These are phyloP conservation scores for Lactarius tabidus DNA, from an alignment of 768 basidiomycete species.

Conservation along the genomic window DNA sequence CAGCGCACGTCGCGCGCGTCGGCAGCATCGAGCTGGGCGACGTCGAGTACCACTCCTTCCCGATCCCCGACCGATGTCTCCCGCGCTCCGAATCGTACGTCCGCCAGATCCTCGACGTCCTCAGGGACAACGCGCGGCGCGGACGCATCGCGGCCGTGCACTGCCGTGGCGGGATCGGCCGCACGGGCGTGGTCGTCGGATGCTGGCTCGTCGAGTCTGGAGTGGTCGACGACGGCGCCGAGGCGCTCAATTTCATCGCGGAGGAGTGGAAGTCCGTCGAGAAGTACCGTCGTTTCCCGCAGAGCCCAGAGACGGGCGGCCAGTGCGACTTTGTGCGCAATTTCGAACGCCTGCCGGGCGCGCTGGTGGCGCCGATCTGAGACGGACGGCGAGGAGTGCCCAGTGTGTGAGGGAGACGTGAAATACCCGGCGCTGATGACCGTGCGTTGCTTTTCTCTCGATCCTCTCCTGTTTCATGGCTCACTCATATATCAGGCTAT, in stretches of 20 bases:
- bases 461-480: neutral
- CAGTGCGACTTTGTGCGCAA: constrained; percentile 72
- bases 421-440: neutral
- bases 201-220: constrained; percentile 76
- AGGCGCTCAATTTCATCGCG: constrained; percentile 62
- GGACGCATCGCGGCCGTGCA: constrained; percentile 69
- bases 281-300: constrained; percentile 70
- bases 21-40: constrained; percentile 46
- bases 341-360: constrained; percentile 35
- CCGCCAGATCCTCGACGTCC: constrained; percentile 52
- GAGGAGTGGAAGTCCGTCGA: constrained; percentile 71
- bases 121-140: constrained; percentile 55
- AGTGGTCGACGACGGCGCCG: constrained; percentile 54
- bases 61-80: constrained; percentile 67
- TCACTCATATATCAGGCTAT: neutral
- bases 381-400: neutral
- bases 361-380: constrained; percentile 1
- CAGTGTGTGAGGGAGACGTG: neutral
- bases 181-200: constrained; percentile 59
- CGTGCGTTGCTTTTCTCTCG: neutral
- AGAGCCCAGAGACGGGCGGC: constrained; percentile 75
- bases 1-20: constrained; percentile 48
- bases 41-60: constrained; percentile 75
- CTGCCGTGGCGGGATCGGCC: constrained; percentile 74
- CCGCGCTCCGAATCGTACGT: constrained; percentile 59